These are phyloP conservation scores for Pythium aphanidermatum DNA, from an alignment of 352 stramenopile species.

Conservation along the genomic window DNA sequence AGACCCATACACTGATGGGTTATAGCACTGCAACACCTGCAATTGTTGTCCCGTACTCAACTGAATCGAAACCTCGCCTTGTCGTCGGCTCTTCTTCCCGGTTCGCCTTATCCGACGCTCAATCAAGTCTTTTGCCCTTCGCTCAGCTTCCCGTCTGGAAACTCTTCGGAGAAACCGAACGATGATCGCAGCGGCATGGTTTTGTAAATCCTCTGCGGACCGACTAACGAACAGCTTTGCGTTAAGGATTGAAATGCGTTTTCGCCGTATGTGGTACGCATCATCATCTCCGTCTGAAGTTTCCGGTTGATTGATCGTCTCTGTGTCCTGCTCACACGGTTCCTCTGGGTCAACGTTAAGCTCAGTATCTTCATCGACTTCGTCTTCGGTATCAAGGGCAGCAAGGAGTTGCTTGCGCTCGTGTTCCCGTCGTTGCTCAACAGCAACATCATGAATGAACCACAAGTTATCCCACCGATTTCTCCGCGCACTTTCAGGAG, in stretches of 20 bases:
- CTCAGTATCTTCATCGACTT: constrained; percentile 1
- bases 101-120: constrained; percentile 22
- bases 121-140: constrained; percentile 24
- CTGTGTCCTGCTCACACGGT: not conserved
- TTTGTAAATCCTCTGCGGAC: constrained; percentile 20
- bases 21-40: constrained; percentile 53
- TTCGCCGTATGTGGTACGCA: no score
- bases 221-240: constrained; percentile 2
- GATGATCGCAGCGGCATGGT: constrained; percentile 49
- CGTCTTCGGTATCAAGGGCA: constrained; percentile 3
- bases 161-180: constrained; percentile 43
- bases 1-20: constrained; percentile 41
- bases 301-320: no score
- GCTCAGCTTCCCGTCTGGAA: constrained; percentile 24
- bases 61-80: constrained; percentile 14
- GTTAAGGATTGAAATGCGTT: constrained; percentile 11
- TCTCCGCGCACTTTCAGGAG: not conserved
- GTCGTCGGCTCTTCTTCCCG: constrained; percentile 12
- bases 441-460: constrained; percentile 14
- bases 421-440: not conserved
- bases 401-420: constrained; percentile 7
- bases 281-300: no score
- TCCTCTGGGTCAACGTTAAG: not conserved
- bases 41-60: constrained; percentile 42
- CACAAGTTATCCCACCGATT: constrained; percentile 22